These are phyloP conservation scores for Syzygium aromaticum DNA, from an alignment of 345 rosid genomes.

Conservation along the genomic window DNA sequence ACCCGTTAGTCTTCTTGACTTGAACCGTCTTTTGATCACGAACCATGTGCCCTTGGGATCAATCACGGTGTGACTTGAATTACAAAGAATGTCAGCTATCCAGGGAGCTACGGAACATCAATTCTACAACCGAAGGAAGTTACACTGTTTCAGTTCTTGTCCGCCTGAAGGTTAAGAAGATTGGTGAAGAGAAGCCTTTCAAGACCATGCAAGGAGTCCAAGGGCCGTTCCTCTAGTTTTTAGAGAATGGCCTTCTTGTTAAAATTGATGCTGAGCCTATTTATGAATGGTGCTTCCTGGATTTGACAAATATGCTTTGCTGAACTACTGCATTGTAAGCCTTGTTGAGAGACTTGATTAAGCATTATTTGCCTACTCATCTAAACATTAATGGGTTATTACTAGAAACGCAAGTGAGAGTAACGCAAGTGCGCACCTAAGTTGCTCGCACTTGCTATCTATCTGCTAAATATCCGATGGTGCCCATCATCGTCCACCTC, in stretches of 20 bases:
- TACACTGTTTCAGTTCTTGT: slow-evolving; percentile 33
- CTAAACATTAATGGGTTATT: neutral
- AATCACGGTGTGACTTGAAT: neutral
- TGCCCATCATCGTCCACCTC: neutral
- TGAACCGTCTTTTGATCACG: slow-evolving; percentile 78
- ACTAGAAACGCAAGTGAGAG: neutral
- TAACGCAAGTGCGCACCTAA: neutral
- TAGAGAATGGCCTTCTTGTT: neutral
- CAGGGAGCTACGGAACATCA: slow-evolving; percentile 36
- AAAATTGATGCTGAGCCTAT: neutral
- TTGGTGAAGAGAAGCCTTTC: slow-evolving; percentile 42
- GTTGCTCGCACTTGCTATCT: neutral
- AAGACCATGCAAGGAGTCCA: slow-evolving; percentile 14
- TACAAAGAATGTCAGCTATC: slow-evolving; percentile 53
- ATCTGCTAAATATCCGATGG: neutral
- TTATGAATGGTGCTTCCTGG: neutral
- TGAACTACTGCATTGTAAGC: neutral
- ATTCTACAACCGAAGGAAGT: slow-evolving; percentile 38
- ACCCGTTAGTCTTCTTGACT: slow-evolving; percentile 22
- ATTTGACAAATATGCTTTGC: neutral
- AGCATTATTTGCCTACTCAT: neutral
- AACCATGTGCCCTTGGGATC: slow-evolving; percentile 18
- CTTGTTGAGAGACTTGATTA: neutral
- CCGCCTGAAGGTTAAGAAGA: slow-evolving; percentile 32
- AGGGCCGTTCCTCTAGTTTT: neutral